Evolutionary conservation across 2,329 filamentous ascomycete genomes (phyloP).

Genomic region (Ophiostoma piceae): DNA sequence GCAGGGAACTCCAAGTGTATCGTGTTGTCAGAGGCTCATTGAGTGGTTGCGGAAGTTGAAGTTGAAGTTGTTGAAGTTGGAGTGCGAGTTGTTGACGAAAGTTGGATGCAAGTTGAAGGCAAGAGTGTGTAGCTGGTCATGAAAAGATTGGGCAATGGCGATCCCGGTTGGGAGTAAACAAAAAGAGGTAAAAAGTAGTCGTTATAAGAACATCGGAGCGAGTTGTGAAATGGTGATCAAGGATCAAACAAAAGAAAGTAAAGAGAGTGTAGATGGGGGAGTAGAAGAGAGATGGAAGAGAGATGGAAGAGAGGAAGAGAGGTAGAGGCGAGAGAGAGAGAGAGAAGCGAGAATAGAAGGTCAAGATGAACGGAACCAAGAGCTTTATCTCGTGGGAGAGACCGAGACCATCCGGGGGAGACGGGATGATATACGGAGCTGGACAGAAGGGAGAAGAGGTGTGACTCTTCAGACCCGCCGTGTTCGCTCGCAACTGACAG

Average conservation of each 20-base stretch:
- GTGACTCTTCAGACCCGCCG: conserved; percentile 43
- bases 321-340: background rate
- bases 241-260: conserved; percentile 16
- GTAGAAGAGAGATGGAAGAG: background rate
- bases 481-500: conserved; percentile 29
- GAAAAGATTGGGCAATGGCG: conserved; percentile 23
- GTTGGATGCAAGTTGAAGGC: conserved; percentile 30
- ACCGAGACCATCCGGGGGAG: conserved; percentile 39
- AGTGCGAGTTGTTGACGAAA: conserved; percentile 22
- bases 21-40: background rate
- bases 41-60: conserved; percentile 23
- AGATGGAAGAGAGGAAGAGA: background rate
- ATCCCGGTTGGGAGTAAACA: conserved; percentile 30
- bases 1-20: conserved; percentile 1
- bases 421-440: conserved; percentile 33
- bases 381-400: conserved; percentile 22
- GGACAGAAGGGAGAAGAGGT: conserved; percentile 43
- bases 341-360: background rate
- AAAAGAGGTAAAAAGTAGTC: conserved; percentile 33
- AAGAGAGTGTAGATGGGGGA: background rate
- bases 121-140: conserved; percentile 23
- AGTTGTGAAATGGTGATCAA: conserved; percentile 18
- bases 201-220: conserved; percentile 44
- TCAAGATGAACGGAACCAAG: conserved; percentile 1
- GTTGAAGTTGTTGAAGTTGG: conserved; percentile 25